Conservation (phyloP, 78 protist genomes). For the Creolimax fragrantissima region DNA sequence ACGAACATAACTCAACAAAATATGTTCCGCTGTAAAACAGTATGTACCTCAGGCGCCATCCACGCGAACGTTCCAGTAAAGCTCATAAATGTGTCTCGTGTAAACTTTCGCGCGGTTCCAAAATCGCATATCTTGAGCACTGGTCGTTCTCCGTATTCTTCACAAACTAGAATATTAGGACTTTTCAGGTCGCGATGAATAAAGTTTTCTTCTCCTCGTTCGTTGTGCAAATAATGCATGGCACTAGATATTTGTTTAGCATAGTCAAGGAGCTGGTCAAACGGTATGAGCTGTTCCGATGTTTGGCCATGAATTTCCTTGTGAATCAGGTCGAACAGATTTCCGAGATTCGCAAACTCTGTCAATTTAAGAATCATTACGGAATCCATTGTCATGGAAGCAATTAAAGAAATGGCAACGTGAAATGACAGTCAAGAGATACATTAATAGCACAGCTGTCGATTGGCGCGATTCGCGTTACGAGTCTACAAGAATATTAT, state of each 20-base stretch:
- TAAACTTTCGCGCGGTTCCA: not conserved
- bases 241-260: not conserved
- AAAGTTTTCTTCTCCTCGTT: not conserved
- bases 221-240: not conserved
- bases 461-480: too few relatives aligned
- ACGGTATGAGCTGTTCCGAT: not conserved
- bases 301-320: not conserved
- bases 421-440: too few relatives aligned
- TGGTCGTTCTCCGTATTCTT: not conserved
- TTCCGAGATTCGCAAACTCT: not conserved
- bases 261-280: not conserved
- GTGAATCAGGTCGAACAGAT: not conserved
- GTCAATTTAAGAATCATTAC: not conserved
- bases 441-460: too few relatives aligned
- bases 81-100: not conserved
- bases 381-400: not conserved
- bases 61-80: not conserved
- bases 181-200: not conserved
- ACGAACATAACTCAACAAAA: too few relatives aligned
- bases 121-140: not conserved
- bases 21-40: too few relatives aligned
- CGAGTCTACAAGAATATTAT: too few relatives aligned
- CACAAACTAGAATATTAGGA: not conserved
- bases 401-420: too few relatives aligned
- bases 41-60: not conserved